A percentile compares a stretch with the other conserved stretches of the same genome.
These are phyloP conservation scores for Triadica sebifera DNA, from an alignment of 345 rosid species.

Conservation along the genomic window DNA sequence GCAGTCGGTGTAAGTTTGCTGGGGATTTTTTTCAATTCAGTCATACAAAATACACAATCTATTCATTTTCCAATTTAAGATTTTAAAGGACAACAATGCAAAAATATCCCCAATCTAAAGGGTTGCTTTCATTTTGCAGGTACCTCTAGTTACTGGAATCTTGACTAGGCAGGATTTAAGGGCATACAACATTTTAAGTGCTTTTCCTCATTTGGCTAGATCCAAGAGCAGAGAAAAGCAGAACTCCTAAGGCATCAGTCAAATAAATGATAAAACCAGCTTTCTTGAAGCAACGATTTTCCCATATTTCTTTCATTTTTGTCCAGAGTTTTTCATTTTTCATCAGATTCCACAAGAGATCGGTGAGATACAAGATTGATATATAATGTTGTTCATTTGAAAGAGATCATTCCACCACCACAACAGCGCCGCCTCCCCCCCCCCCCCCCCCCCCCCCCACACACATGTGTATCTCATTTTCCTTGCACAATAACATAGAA, in stretches of 20 bases:
- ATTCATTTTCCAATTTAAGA: background rate
- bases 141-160: slow-evolving; percentile 65
- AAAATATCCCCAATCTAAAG: background rate
- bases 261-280: background rate
- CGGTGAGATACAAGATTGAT: slow-evolving; percentile 12
- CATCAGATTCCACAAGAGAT: slow-evolving; percentile 9
- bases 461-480: background rate
- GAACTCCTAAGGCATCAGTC: slow-evolving; percentile 13
- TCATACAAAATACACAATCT: background rate
- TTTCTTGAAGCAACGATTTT: slow-evolving; percentile 22
- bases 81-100: background rate
- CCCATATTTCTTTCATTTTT: slow-evolving; percentile 19
- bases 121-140: slow-evolving; percentile 37
- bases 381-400: slow-evolving; percentile 16
- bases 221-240: slow-evolving; percentile 42
- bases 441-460: background rate
- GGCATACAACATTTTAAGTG: slow-evolving; percentile 63
- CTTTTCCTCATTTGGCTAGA: slow-evolving; percentile 64
- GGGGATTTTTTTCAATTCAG: background rate
- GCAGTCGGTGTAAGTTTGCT: slow-evolving; percentile 59
- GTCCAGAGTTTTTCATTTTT: slow-evolving; percentile 38
- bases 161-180: slow-evolving; percentile 82
- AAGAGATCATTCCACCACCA: too few relatives aligned
- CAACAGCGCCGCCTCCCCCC: too few relatives aligned
- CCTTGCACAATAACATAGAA: background rate